Percentiles rank a stretch among this genome's conserved stretches.
phyloP scores from a whole-genome alignment of 176 grass and related monocot genomes.

The Aegilops sharonensis region DNA sequence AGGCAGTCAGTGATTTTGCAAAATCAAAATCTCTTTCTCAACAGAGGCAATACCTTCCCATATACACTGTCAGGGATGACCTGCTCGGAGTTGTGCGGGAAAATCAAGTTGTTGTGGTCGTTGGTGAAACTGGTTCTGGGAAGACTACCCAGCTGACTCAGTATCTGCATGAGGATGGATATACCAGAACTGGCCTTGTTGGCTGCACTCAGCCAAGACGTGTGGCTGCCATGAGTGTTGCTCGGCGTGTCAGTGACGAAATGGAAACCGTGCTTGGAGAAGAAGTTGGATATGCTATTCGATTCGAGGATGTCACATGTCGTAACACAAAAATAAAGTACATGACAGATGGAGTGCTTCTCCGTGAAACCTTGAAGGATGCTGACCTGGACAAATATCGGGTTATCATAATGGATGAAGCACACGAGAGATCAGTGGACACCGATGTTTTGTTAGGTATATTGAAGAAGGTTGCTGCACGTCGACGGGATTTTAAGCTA shows the following conservation, averaged over 20 bases:
- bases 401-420: slow-evolving; percentile 95
- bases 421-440: slow-evolving; percentile 77
- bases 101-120: background rate
- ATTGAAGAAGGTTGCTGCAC: slow-evolving; percentile 73
- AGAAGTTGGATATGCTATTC: slow-evolving; percentile 88
- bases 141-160: slow-evolving; percentile 94
- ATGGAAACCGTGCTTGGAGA: slow-evolving; percentile 90
- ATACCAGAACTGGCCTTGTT: slow-evolving; percentile 66
- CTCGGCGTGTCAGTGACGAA: slow-evolving; percentile 80
- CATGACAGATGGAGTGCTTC: slow-evolving; percentile 53
- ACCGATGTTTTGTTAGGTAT: slow-evolving; percentile 82
- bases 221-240: slow-evolving; percentile 98
- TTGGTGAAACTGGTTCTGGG: background rate
- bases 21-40: slow-evolving; percentile 83
- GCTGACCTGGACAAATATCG: slow-evolving; percentile 90
- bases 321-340: slow-evolving; percentile 88
- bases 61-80: slow-evolving; percentile 85
- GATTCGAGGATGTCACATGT: slow-evolving; percentile 88
- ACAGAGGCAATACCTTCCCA: slow-evolving; percentile 95
- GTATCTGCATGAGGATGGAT: slow-evolving; percentile 89
- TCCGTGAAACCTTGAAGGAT: slow-evolving; percentile 92
- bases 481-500: slow-evolving; percentile 66
- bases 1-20: slow-evolving; percentile 92
- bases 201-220: slow-evolving; percentile 94
- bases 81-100: slow-evolving; percentile 45